These are phyloP conservation scores for Penicillium psychrosexuale DNA, from an alignment of 2,329 filamentous ascomycete genomes.

Conservation along the genomic window DNA sequence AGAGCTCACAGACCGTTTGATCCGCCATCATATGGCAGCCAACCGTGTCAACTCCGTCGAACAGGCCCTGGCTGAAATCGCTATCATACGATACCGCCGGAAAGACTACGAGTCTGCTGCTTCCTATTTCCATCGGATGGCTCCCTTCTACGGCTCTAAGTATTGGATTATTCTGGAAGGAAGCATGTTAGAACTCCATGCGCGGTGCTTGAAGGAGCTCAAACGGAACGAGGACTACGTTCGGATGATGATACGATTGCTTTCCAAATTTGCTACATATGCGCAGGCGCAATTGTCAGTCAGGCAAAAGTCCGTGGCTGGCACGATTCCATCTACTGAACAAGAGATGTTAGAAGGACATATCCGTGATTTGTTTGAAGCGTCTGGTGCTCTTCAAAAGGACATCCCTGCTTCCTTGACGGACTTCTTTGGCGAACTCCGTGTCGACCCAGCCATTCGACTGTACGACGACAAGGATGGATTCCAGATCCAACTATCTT, in stretches of 20 bases:
- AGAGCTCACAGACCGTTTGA: slow-evolving; percentile 76
- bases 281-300: slow-evolving; percentile 32
- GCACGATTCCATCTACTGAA: slow-evolving; percentile 30
- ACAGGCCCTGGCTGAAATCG: slow-evolving; percentile 76
- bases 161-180: slow-evolving; percentile 78
- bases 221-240: slow-evolving; percentile 76
- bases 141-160: slow-evolving; percentile 72
- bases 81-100: slow-evolving; percentile 74
- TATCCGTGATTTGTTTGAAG: slow-evolving; percentile 45
- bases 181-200: slow-evolving; percentile 81
- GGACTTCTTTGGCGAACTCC: slow-evolving; percentile 69
- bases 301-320: slow-evolving; percentile 31
- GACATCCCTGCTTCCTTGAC: slow-evolving; percentile 67
- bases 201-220: slow-evolving; percentile 74
- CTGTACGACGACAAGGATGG: slow-evolving; percentile 72
- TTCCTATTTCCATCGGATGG: slow-evolving; percentile 72
- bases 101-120: slow-evolving; percentile 72
- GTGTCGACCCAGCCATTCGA: slow-evolving; percentile 64
- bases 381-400: slow-evolving; percentile 51
- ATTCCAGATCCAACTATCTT: slow-evolving; percentile 65
- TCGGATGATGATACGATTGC: slow-evolving; percentile 67
- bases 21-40: slow-evolving; percentile 78
- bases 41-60: slow-evolving; percentile 75
- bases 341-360: slow-evolving; percentile 34
- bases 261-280: slow-evolving; percentile 38